These are phyloP conservation scores for Carpinus fangiana DNA, from an alignment of 306 rosid genomes.

Conservation along the genomic window DNA sequence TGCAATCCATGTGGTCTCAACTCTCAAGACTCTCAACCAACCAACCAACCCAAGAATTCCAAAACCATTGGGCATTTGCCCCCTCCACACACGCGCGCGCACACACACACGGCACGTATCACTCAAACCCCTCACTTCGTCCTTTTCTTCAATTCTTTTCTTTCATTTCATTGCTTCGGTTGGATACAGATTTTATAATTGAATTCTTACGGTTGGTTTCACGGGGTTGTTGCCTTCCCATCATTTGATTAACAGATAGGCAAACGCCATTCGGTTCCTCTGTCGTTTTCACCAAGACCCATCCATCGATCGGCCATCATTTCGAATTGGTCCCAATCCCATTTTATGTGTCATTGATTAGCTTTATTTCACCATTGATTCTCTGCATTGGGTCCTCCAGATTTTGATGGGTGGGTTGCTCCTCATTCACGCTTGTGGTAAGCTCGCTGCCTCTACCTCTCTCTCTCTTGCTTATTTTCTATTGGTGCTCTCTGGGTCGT, in stretches of 20 bases:
- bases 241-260: neutral
- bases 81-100: neutral
- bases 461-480: neutral
- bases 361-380: neutral
- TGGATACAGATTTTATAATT: neutral
- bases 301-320: neutral
- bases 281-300: neutral
- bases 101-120: neutral
- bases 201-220: neutral
- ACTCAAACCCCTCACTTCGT: neutral
- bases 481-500: neutral
- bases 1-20: neutral
- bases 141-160: neutral
- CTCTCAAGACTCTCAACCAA: neutral
- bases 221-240: slow-evolving; percentile 5
- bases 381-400: neutral
- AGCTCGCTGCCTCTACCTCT: neutral
- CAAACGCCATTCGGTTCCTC: neutral
- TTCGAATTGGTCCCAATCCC: neutral
- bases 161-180: neutral
- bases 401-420: neutral
- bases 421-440: neutral
- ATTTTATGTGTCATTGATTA: neutral
- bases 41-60: neutral
- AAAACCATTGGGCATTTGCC: neutral